phyloP scores from a whole-genome alignment of 202 grass and related monocot species.

The Dendrocalamus latiflorus region DNA sequence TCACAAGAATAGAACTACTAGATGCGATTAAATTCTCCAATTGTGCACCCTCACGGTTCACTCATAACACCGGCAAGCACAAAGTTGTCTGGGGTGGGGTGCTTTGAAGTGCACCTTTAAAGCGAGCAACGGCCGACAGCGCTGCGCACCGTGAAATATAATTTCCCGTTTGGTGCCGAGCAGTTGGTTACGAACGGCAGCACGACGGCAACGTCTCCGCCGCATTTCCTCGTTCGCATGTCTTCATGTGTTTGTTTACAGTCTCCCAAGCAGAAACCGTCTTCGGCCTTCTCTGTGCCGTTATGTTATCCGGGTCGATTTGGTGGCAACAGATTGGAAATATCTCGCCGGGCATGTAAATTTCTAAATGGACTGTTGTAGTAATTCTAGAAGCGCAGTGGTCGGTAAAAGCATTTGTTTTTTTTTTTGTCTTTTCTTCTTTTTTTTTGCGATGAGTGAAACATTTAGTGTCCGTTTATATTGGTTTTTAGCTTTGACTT shows the following conservation, averaged over 20 bases:
- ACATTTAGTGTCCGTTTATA: too few species aligned
- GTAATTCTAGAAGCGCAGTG: background rate
- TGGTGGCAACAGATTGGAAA: background rate
- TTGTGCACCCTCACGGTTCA: background rate
- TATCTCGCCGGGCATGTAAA: background rate
- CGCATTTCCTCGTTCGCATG: conserved; percentile 7
- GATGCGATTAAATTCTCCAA: background rate
- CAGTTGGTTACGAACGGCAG: background rate
- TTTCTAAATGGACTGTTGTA: background rate
- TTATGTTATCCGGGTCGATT: conserved; percentile 1
- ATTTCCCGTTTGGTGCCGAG: background rate
- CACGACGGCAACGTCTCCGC: conserved; percentile 25
- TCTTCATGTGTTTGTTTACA: conserved; percentile 9
- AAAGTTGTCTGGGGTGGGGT: conserved; percentile 18
- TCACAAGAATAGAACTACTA: background rate
- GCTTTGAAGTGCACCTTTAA: conserved; percentile 37
- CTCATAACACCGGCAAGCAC: background rate
- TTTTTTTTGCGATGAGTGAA: too few species aligned
- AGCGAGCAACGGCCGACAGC: conserved; percentile 9
- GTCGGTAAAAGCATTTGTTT: background rate
- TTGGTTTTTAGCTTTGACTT: too few species aligned
- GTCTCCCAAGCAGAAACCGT: background rate
- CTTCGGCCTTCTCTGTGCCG: background rate
- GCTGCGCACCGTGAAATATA: conserved; percentile 6
- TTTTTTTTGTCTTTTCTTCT: too few species aligned